Evolutionary conservation across 192 early-diverging fungal species (phyloP), one percentile per base, ranked within the genome.

Genomic region (Dissophora ornata): DNA sequence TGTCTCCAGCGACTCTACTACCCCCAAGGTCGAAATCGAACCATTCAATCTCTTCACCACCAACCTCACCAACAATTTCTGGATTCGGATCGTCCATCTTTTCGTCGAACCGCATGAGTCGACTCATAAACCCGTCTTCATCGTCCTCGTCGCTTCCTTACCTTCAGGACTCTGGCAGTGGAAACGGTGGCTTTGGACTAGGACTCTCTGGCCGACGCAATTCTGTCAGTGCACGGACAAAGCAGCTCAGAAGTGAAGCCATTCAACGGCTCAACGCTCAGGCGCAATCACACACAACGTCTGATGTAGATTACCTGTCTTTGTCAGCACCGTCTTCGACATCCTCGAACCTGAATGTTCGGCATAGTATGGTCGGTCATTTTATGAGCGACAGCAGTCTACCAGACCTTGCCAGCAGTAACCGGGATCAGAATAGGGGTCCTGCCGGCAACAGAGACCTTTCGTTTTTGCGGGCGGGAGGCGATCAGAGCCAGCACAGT

Each of bases 21-120:
- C 8, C 48, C 4, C 12, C 57, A 36, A 84, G 63, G n/a, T 58
- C 38, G 41, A 82, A 36, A 51, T 90, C n/a, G 64, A 84, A 71
- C 79, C 84, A 34, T 57, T 87, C 51, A 1, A 8, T 63, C 5
- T 63, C 69, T 0, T 71, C 69, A n/a, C 69, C 69, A n/a, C 69
- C 69, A 18, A 58, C 46, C 4, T 71, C 69, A 10, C 69, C 69
- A 4, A 36, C 47, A 18, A 33, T 38, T 4, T 28, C 57, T 44
- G 69, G 61, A 24, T 62, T 62, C 30, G 69, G 69, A 47, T 71
- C 69, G 12, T 71, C 69, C 2, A 34, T 71, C 44, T 57, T 71
- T 57, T 42, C 45, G 4, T 51, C 60, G 0, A 71, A 71, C 30
- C 53, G 69, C 12, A 58, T 71, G 60, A 71, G 69, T 45, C 59